Evolutionary conservation across 1,284 basidiomycete species (phyloP), one percentile per base, ranked within the genome.

Genomic region (Fomitopsis pinicola): DNA sequence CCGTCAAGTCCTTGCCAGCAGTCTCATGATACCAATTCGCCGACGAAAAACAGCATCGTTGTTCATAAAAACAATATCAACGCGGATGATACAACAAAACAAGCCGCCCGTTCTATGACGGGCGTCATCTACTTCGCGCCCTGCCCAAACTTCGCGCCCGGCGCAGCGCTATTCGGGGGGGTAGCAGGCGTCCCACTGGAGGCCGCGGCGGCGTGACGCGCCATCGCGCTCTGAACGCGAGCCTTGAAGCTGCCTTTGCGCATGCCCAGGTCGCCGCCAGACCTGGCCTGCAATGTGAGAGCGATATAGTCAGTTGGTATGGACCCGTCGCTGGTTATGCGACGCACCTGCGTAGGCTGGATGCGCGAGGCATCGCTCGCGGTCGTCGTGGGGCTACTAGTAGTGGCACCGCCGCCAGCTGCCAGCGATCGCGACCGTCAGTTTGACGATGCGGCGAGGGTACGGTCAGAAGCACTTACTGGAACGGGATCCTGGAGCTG

Each of bases 171-270:
- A 14, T 15, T 30, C 8, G 48, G 22, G 4, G 22, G 48, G 30
- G 48, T 33, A 22, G 48, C 48, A 15, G 48, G 48, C 14, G 14
- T 50, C 28, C 15, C 48, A 33, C 30, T 40, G 12, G 28, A 12
- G 9, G 22, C 61, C 58, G 58, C 40, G 35, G 42, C 63, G 56
- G 67, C 65, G 64, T 69, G 69, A 59, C 64, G 63, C 17, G 68
- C 61, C 22, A 71, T 72, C 35, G 68, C 67, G 40, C 66, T 56
- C 65, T 72, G 72, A 17, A 65, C 67, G 63, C 73, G 71, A 19
- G 73, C 60, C 36, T 71, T 62, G 68, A 72, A 73, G 60, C 63
- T 57, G 58, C 66, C 69, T 68, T 75, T 75, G 64, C 70, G 62
- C 55, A 67, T 75, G 64, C 70, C 63, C 55, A 67, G 63, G 63